These are phyloP conservation scores for Backusella tarrabulga DNA, from an alignment of 192 early-diverging fungal species.

Conservation along the genomic window DNA sequence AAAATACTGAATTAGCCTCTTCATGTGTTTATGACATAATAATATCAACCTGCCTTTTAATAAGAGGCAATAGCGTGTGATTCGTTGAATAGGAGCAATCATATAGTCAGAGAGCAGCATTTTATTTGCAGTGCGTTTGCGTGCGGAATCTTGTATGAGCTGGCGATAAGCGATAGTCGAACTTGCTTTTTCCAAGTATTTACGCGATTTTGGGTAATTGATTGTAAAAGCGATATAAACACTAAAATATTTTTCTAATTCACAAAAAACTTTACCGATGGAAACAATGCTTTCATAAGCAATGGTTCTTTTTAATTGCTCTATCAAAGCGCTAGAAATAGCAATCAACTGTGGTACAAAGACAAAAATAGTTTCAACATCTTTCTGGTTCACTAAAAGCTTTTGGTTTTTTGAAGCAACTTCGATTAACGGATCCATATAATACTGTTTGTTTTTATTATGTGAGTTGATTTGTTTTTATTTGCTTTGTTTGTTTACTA, in stretches of 20 bases:
- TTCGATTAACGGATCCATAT: constrained; percentile 40
- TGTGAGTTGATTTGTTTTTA: not conserved
- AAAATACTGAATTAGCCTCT: not conserved
- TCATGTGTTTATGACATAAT: not conserved
- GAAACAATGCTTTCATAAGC: not conserved
- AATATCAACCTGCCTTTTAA: constrained; percentile 41
- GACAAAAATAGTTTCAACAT: constrained; percentile 36
- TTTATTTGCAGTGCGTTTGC: constrained; percentile 41
- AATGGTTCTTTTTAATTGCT: constrained; percentile 9
- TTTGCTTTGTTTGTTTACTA: not conserved
- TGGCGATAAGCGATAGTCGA: constrained; percentile 29
- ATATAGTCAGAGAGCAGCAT: constrained; percentile 67
- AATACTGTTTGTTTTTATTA: constrained; percentile 18
- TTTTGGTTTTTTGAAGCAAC: constrained; percentile 12
- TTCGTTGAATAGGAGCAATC: constrained; percentile 76
- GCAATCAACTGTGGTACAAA: constrained; percentile 33
- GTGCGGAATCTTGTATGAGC: constrained; percentile 32
- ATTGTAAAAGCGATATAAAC: constrained; percentile 29
- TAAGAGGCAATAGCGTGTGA: constrained; percentile 69
- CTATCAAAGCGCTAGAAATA: constrained; percentile 22
- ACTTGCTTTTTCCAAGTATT: constrained; percentile 19
- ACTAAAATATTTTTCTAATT: constrained; percentile 28
- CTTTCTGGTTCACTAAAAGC: constrained; percentile 25
- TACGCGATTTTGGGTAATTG: constrained; percentile 25
- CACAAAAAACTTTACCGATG: constrained; percentile 29